Evolutionary conservation across 164 flowering plant species (phyloP).

Genomic region (Aristolochia contorta): DNA sequence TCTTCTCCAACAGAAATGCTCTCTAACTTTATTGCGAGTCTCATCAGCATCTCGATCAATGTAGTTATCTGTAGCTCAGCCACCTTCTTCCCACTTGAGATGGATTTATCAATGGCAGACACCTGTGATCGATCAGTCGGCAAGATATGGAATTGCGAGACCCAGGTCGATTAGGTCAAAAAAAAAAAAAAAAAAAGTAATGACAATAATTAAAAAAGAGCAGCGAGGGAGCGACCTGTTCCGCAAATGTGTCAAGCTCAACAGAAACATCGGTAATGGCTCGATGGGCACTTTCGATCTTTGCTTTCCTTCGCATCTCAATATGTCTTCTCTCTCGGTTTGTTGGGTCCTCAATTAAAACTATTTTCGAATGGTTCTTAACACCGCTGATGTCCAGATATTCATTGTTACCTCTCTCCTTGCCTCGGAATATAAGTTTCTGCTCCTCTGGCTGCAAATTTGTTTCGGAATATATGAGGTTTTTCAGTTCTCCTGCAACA

Average conservation of each 20-base stretch:
- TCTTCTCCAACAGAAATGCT: conserved; percentile 46
- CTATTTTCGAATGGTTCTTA: conserved; percentile 53
- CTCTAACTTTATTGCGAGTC: conserved; percentile 56
- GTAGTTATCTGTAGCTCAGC: conserved; percentile 66
- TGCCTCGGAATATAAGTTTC: conserved; percentile 43
- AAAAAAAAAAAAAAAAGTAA: neutral
- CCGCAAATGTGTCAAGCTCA: conserved; percentile 59
- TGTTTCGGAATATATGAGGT: conserved; percentile 41
- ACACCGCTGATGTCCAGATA: conserved; percentile 53
- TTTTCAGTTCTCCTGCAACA: conserved; percentile 63
- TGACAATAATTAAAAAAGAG: too few species aligned
- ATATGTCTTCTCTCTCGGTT: conserved; percentile 46
- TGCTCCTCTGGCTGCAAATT: conserved; percentile 57
- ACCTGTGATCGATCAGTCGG: conserved; percentile 25
- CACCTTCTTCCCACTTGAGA: conserved; percentile 42
- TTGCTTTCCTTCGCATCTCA: conserved; percentile 50
- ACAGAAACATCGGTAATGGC: conserved; percentile 44
- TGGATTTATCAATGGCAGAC: conserved; percentile 41
- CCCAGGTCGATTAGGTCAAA: too few species aligned
- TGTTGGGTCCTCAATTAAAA: conserved; percentile 49
- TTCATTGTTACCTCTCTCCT: conserved; percentile 45
- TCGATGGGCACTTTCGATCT: conserved; percentile 44
- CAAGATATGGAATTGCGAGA: too few species aligned
- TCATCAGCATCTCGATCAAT: conserved; percentile 66
- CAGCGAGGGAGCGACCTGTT: conserved; percentile 36